Conservation (phyloP, 1,139 yeast genomes). For the Zygoascus meyerae region DNA sequence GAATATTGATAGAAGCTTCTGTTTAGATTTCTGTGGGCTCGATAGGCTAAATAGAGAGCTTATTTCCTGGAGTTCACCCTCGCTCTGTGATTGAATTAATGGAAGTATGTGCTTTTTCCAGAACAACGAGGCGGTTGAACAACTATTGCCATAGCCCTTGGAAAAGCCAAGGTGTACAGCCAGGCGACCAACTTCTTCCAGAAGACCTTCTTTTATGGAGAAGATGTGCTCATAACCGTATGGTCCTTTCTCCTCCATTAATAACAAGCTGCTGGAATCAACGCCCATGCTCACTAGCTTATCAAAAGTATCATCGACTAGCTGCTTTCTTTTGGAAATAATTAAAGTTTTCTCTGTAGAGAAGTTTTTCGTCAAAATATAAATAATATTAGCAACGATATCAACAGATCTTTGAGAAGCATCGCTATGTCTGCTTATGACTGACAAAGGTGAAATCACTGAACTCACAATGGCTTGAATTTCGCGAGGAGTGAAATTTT, state of each 20-base stretch:
- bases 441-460: slow-evolving; percentile 33
- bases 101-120: slow-evolving; percentile 2
- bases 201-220: slow-evolving; percentile 20
- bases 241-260: slow-evolving; percentile 22
- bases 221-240: slow-evolving; percentile 17
- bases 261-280: slow-evolving; percentile 24
- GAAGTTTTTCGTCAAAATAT: slow-evolving; percentile 19
- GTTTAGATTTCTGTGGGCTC: neutral
- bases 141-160: slow-evolving; percentile 41
- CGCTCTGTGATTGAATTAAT: neutral
- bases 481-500: slow-evolving; percentile 27
- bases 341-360: slow-evolving; percentile 36
- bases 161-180: slow-evolving; percentile 35
- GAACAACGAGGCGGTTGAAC: slow-evolving; percentile 40
- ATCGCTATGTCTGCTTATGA: slow-evolving; percentile 44
- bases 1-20: slow-evolving; percentile 4
- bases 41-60: neutral
- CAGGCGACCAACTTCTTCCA: slow-evolving; percentile 33
- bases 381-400: slow-evolving; percentile 23
- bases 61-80: neutral
- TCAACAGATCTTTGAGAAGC: slow-evolving; percentile 39
- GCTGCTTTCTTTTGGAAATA: slow-evolving; percentile 29
- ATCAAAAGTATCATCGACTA: slow-evolving; percentile 25
- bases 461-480: slow-evolving; percentile 36
- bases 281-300: slow-evolving; percentile 22